Base-by-base conservation (phyloP, 331 rosid genomes). In the Erythrophleum ivorense region DNA sequence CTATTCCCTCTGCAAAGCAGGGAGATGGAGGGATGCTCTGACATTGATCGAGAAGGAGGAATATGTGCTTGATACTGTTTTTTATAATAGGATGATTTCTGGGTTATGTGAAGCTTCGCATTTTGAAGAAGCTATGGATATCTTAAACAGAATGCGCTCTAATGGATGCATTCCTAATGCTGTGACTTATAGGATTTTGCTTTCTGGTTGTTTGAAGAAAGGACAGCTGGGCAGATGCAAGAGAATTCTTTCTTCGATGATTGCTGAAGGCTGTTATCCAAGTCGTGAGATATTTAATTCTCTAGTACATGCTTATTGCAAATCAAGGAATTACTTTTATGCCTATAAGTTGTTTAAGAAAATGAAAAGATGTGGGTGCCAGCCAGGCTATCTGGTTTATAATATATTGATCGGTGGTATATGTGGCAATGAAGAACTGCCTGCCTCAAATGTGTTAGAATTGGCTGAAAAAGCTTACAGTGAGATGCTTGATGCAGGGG, bases 211-310 rank as follows among this genome's bases (percentile, higher is more conserved):
- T 86, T 84, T 93, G 88, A 86, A 83, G 40, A 95, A 91, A 81
- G 88, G 85, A 53, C 88, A 90, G 88, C 86, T 95, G 5, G 98
- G 98, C 13, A 86, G 95, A 85, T 93, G 98, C 70, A 95, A 91
- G 93, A 93, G 98, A 78, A 88, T 95, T 91, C 89, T 95, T 21
- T 87, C 88, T 85, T 91, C 89, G 98, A 95, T 95, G 98, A 89
- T 91, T 66, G 62, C 87, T 1, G 98, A 95, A 84, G 98, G 98
- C 21, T 93, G 97, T 90, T 90, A 89, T 84, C 98, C 98, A 0
- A 89, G 88, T 85, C 92, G 86, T n/a, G 88, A 80, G 76, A 90
- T 95, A 73, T 93, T 91, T 89, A 88, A 87, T 87, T 88, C 93
- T 78, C 97, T 95, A 63, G 92, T 93, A 48, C 94, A 91, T 88